Percentiles rank a stretch among this genome's conserved stretches.
Conservation (phyloP, 495 filamentous ascomycete species). For the Aspergillus avenaceus region DNA sequence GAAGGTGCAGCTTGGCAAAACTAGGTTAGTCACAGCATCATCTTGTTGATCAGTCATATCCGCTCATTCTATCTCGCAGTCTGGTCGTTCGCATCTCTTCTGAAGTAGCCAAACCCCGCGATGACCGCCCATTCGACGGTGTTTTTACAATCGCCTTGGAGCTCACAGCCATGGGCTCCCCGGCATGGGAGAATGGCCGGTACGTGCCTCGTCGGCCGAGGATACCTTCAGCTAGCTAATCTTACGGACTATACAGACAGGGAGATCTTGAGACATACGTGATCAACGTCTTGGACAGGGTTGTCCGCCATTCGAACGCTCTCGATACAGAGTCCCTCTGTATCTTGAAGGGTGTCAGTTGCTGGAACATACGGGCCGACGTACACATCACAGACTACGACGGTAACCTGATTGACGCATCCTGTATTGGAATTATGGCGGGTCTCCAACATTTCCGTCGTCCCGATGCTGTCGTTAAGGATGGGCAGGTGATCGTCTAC, state of each 20-base stretch:
- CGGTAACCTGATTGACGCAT: constrained; percentile 79
- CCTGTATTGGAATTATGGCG: constrained; percentile 81
- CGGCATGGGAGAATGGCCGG: constrained; percentile 82
- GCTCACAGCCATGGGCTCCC: constrained; percentile 86
- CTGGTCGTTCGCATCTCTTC: constrained; percentile 82
- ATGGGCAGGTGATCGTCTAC: constrained; percentile 77
- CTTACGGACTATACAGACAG: constrained; percentile 37
- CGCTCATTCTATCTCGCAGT: constrained; percentile 39
- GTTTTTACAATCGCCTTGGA: constrained; percentile 89
- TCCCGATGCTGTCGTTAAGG: constrained; percentile 79
- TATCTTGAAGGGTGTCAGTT: constrained; percentile 82
- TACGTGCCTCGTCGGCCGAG: constrained; percentile 29
- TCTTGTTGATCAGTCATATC: neutral
- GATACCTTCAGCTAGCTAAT: constrained; percentile 13
- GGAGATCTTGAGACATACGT: constrained; percentile 79
- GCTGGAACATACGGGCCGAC: constrained; percentile 85
- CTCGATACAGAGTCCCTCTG: constrained; percentile 94
- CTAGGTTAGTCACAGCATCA: constrained; percentile 52
- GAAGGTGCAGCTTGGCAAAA: constrained; percentile 87
- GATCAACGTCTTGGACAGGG: constrained; percentile 83
- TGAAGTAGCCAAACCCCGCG: constrained; percentile 75
- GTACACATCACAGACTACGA: constrained; percentile 87
- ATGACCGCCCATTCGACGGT: constrained; percentile 90
- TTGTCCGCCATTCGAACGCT: constrained; percentile 84
- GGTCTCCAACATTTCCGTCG: constrained; percentile 86